Conservation (phyloP, 768 basidiomycete genomes). For the Termitomyces sp. region DNA sequence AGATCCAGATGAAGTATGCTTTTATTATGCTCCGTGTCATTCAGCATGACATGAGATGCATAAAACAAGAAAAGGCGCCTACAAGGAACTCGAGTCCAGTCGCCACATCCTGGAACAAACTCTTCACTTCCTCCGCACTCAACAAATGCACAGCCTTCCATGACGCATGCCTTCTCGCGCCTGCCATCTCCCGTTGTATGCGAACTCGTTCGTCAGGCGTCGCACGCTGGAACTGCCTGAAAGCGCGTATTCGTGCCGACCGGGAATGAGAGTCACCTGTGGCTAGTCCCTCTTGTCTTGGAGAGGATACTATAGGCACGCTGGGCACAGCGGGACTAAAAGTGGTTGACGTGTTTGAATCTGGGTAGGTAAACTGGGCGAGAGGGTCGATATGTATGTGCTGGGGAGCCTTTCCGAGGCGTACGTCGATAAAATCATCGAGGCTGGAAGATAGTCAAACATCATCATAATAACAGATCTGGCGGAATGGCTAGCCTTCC, state of each 20-base stretch:
- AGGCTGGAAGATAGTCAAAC: slow-evolving; percentile 35
- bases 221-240: slow-evolving; percentile 64
- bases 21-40: slow-evolving; percentile 55
- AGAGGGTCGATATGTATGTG: slow-evolving; percentile 42
- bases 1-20: slow-evolving; percentile 90
- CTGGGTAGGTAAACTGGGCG: slow-evolving; percentile 20
- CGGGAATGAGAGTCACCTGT: slow-evolving; percentile 44
- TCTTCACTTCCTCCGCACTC: slow-evolving; percentile 78
- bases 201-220: slow-evolving; percentile 59
- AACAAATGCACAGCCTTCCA: slow-evolving; percentile 81
- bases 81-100: slow-evolving; percentile 88
- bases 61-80: slow-evolving; percentile 17
- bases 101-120: slow-evolving; percentile 79
- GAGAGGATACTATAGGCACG: slow-evolving; percentile 10
- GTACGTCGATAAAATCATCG: slow-evolving; percentile 81
- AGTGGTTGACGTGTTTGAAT: slow-evolving; percentile 16
- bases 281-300: background rate
- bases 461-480: background rate
- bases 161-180: slow-evolving; percentile 22
- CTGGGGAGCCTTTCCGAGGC: slow-evolving; percentile 57
- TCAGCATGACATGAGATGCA: slow-evolving; percentile 3
- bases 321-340: slow-evolving; percentile 18
- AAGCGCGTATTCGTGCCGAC: slow-evolving; percentile 70
- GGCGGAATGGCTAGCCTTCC: slow-evolving; percentile 43
- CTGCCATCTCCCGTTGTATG: slow-evolving; percentile 48